Conservation (phyloP, 164 flowering plant species). For the grape (Vitis vinifera) region DNA sequence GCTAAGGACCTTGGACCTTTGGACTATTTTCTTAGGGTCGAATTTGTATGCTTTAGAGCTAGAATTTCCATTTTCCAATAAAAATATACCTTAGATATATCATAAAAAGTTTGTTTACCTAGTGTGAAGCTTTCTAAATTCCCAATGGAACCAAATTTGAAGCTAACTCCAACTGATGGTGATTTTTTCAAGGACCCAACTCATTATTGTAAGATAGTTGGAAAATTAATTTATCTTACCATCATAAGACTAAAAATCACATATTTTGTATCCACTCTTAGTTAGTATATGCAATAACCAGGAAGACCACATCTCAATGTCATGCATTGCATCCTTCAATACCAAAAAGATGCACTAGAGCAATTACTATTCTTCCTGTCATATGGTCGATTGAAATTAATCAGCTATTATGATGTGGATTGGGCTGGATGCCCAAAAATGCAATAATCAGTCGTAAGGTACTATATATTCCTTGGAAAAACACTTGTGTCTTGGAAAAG, state of each 20-base stretch:
- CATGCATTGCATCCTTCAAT: too few relatives aligned
- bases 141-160: conserved; percentile 1
- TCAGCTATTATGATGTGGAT: not conserved
- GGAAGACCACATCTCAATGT: too few relatives aligned
- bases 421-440: not conserved
- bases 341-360: not conserved
- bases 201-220: conserved; percentile 8
- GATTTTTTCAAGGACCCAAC: not conserved
- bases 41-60: not conserved
- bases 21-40: conserved; percentile 9
- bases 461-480: too few relatives aligned
- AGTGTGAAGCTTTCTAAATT: not conserved
- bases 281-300: conserved; percentile 7
- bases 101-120: not conserved
- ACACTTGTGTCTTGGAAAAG: too few relatives aligned
- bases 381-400: too few relatives aligned
- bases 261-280: conserved; percentile 1
- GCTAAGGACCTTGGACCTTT: conserved; percentile 9
- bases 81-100: not conserved
- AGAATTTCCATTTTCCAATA: conserved; percentile 1
- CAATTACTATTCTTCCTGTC: not conserved
- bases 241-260: conserved; percentile 14
- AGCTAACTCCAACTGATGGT: not conserved
- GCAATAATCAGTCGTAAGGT: too few relatives aligned
- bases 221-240: conserved; percentile 17